Conservation (phyloP, 2,329 filamentous ascomycete genomes). For the Diaporthe sp. region DNA sequence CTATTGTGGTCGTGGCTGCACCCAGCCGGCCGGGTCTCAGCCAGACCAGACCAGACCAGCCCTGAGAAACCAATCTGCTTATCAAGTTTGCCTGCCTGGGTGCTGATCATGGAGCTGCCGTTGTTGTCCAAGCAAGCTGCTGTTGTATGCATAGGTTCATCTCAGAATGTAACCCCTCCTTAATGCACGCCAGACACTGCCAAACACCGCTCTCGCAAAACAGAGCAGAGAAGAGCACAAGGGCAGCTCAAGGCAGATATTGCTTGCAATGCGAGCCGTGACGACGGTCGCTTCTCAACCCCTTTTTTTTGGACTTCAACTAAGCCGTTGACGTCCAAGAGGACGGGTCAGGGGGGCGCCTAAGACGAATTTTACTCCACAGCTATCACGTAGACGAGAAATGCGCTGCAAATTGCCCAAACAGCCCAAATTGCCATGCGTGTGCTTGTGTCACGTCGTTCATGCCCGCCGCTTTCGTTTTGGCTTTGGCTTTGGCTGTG, state of each 20-base stretch:
- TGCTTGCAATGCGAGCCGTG: background rate
- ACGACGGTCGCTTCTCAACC: background rate
- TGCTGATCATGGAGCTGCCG: background rate
- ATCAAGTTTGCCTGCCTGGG: background rate
- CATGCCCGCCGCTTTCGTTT: slow-evolving; percentile 22
- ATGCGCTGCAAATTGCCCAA: slow-evolving; percentile 13
- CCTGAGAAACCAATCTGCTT: slow-evolving; percentile 11
- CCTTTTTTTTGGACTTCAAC: background rate
- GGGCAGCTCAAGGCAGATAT: background rate
- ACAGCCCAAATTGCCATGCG: slow-evolving; percentile 19
- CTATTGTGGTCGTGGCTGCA: slow-evolving; percentile 24
- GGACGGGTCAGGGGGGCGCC: slow-evolving; percentile 15
- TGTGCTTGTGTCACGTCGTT: slow-evolving; percentile 29
- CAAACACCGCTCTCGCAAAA: background rate
- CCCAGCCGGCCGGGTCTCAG: slow-evolving; percentile 26
- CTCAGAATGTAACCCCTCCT: background rate
- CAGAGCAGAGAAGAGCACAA: background rate
- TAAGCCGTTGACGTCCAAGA: background rate
- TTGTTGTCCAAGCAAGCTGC: background rate
- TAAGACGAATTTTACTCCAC: slow-evolving; percentile 1
- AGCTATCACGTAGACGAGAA: slow-evolving; percentile 11
- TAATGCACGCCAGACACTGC: background rate
- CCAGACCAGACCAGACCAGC: slow-evolving; percentile 5
- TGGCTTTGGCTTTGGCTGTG: slow-evolving; percentile 1
- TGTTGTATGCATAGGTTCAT: background rate